Evolutionary conservation across 164 flowering plant species (phyloP).

Genomic region (Liquidambar formosana): DNA sequence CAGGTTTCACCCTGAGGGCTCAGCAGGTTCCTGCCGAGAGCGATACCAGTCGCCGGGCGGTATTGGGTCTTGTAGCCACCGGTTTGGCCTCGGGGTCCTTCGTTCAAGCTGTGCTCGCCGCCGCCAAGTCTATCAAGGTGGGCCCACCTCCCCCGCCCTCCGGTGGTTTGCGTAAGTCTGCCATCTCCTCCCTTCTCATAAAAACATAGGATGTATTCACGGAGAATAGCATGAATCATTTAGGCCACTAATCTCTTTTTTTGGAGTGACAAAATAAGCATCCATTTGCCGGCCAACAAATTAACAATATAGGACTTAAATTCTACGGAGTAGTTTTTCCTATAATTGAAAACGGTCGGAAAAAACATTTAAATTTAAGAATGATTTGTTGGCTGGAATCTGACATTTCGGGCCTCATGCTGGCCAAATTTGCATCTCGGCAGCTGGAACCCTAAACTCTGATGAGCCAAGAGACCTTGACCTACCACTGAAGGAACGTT

Average conservation of each 20-base stretch:
- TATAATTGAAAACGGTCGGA: too few species aligned
- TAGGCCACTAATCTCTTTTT: too few species aligned
- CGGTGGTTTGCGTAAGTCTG: constrained; percentile 86
- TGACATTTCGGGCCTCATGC: not conserved
- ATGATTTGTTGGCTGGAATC: not conserved
- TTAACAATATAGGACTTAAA: too few species aligned
- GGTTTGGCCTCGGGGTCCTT: constrained; percentile 71
- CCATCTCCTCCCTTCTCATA: constrained; percentile 19
- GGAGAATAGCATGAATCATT: too few species aligned
- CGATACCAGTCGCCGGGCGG: constrained; percentile 75
- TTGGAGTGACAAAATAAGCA: too few species aligned
- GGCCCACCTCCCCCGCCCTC: constrained; percentile 94
- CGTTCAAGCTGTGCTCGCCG: constrained; percentile 78
- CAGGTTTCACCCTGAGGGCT: constrained; percentile 56
- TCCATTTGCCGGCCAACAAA: too few species aligned
- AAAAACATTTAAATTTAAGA: too few species aligned
- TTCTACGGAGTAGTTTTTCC: too few species aligned
- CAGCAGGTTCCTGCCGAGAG: constrained; percentile 49
- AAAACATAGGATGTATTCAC: too few species aligned
- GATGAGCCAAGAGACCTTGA: constrained; percentile 81
- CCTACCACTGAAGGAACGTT: constrained; percentile 68
- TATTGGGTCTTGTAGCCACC: constrained; percentile 72
- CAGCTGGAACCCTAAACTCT: constrained; percentile 91
- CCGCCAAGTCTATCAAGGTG: constrained; percentile 61
- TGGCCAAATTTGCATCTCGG: constrained; percentile 5